phyloP scores from a whole-genome alignment of 768 basidiomycete genomes.

The Lactarius evosmus region DNA sequence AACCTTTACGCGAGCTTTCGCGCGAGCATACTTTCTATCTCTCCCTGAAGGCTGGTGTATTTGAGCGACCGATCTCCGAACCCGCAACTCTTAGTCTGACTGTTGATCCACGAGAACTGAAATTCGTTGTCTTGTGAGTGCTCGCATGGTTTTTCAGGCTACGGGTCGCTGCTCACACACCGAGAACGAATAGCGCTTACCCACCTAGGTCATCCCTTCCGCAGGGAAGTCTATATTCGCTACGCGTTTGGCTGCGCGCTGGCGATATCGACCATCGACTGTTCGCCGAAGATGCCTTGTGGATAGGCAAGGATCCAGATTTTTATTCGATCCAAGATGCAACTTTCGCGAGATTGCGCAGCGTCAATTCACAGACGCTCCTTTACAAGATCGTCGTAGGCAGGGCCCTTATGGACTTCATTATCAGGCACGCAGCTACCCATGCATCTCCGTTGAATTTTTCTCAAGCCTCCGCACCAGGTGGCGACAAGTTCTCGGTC shows the following conservation, averaged over 20 bases:
- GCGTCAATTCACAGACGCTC: constrained; percentile 42
- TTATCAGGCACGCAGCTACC: constrained; percentile 42
- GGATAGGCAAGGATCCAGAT: constrained; percentile 65
- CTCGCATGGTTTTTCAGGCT: not conserved
- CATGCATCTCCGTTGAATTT: not conserved
- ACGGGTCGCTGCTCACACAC: not conserved
- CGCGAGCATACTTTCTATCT: constrained; percentile 50
- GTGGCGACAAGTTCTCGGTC: constrained; percentile 46
- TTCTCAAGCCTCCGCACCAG: constrained; percentile 34
- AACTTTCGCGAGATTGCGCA: constrained; percentile 50
- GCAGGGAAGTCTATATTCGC: constrained; percentile 49
- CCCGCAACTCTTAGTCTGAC: constrained; percentile 45
- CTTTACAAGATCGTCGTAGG: constrained; percentile 57
- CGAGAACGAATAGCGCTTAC: constrained; percentile 42
- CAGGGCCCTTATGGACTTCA: constrained; percentile 53
- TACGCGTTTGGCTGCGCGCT: constrained; percentile 63
- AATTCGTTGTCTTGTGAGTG: constrained; percentile 62
- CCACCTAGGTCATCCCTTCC: constrained; percentile 58
- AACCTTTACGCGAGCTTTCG: constrained; percentile 28
- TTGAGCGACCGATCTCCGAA: constrained; percentile 52
- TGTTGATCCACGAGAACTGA: constrained; percentile 52
- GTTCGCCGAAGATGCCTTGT: constrained; percentile 62
- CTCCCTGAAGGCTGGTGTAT: constrained; percentile 50
- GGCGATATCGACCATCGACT: constrained; percentile 59
- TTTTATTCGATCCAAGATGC: constrained; percentile 56